Evolutionary conservation across 108 stramenopile genomes (phyloP).

Genomic region (Aurantiochytrium sp.): DNA sequence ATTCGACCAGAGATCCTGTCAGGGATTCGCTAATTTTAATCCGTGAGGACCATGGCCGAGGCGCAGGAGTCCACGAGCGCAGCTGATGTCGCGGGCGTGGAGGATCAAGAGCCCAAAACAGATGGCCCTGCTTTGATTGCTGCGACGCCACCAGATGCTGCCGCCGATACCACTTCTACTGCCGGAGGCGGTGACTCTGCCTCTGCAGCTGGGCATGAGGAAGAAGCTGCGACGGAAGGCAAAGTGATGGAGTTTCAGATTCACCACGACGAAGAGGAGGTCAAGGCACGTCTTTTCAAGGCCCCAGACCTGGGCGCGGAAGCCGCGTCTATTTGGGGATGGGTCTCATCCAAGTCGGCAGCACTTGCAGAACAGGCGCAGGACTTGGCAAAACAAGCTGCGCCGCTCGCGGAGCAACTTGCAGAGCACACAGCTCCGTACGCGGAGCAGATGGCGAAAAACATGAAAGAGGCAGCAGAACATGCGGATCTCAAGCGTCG

Average conservation of each 20-base stretch:
- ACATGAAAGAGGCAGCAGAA: constrained; percentile 1
- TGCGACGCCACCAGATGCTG: too few species aligned
- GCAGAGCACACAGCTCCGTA: neutral
- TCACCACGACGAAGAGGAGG: constrained; percentile 16
- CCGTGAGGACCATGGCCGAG: too few species aligned
- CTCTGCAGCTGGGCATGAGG: too few species aligned
- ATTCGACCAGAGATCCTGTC: too few species aligned
- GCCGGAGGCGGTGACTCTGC: too few species aligned
- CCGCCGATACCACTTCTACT: too few species aligned
- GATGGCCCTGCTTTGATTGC: too few species aligned
- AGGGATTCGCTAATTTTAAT: too few species aligned
- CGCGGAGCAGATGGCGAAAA: neutral
- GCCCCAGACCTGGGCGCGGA: neutral
- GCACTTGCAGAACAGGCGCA: neutral
- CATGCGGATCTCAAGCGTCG: neutral
- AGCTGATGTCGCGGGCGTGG: too few species aligned
- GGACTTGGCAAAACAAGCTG: neutral
- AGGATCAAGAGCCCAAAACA: too few species aligned
- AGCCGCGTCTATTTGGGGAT: neutral
- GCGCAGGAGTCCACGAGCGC: too few species aligned
- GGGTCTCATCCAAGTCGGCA: neutral
- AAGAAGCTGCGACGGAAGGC: neutral
- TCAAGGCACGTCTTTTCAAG: neutral
- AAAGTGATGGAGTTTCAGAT: neutral
- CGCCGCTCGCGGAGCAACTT: neutral